Evolutionary conservation across 2,329 filamentous ascomycete genomes (phyloP).

Genomic region (Stagonosporopsis chrysanthemi): DNA sequence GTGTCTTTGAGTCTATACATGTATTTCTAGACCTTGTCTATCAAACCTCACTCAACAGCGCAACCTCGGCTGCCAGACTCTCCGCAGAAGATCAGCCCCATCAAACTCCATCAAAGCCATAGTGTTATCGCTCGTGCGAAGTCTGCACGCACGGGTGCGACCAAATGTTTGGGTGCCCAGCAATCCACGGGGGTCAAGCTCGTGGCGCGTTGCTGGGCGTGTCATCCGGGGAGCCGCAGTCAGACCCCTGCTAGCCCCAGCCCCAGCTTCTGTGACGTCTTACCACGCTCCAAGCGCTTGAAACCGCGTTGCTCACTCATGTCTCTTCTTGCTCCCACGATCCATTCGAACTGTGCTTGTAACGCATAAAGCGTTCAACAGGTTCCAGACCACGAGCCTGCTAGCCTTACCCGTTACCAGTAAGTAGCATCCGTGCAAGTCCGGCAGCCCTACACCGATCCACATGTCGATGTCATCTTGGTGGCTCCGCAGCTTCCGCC

Average conservation of each 20-base stretch:
- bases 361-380: constrained; percentile 52
- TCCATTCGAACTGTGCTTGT: not conserved
- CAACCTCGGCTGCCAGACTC: too few relatives aligned
- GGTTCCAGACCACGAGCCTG: not conserved
- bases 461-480: constrained; percentile 15
- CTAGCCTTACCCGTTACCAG: constrained; percentile 10
- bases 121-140: not conserved
- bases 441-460: constrained; percentile 14
- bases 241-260: constrained; percentile 14
- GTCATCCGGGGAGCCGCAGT: constrained; percentile 14
- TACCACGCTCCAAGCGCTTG: constrained; percentile 9
- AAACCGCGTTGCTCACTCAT: constrained; percentile 11
- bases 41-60: not conserved
- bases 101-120: not conserved
- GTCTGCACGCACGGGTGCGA: not conserved
- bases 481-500: constrained; percentile 16
- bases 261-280: constrained; percentile 22
- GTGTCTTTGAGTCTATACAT: too few relatives aligned
- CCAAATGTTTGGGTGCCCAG: constrained; percentile 7
- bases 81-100: not conserved
- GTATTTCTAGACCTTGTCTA: not conserved
- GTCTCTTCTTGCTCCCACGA: constrained; percentile 1
- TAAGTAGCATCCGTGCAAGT: constrained; percentile 19
- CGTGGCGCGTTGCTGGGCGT: constrained; percentile 2
- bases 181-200: constrained; percentile 2